Evolutionary conservation across 2,329 filamentous ascomycete species (phyloP).

Genomic region (Exophiala aquamarina): DNA sequence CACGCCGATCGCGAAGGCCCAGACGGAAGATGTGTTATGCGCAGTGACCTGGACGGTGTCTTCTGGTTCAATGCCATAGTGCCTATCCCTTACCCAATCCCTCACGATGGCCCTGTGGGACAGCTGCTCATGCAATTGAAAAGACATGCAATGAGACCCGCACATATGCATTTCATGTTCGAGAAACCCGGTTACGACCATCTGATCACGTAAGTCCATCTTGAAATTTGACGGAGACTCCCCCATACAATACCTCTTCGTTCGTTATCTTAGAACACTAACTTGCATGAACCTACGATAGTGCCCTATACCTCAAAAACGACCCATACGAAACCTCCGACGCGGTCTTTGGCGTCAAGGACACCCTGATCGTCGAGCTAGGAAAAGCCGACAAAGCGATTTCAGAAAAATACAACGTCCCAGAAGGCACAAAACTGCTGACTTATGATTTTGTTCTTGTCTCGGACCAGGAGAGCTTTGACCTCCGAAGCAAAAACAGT

Average conservation of each 20-base stretch:
- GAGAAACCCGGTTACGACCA: constrained; percentile 75
- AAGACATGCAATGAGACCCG: constrained; percentile 76
- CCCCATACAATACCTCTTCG: no score
- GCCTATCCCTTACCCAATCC: constrained; percentile 83
- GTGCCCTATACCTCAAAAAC: constrained; percentile 32
- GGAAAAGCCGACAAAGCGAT: constrained; percentile 27
- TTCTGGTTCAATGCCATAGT: constrained; percentile 87
- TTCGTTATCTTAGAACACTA: not conserved
- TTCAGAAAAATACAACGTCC: constrained; percentile 30
- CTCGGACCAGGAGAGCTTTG: constrained; percentile 65
- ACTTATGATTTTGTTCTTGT: constrained; percentile 57
- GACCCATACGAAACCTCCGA: constrained; percentile 33
- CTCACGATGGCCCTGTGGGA: constrained; percentile 80
- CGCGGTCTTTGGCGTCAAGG: constrained; percentile 35
- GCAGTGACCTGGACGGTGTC: constrained; percentile 66
- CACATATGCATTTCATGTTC: constrained; percentile 89
- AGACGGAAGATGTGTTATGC: constrained; percentile 71
- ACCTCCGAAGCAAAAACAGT: constrained; percentile 66
- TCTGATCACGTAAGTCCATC: constrained; percentile 70
- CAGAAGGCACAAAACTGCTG: constrained; percentile 20
- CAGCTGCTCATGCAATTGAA: constrained; percentile 64
- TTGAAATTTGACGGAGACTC: not conserved
- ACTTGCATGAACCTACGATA: constrained; percentile 8
- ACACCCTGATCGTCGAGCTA: constrained; percentile 31
- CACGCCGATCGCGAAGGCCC: constrained; percentile 63